These are phyloP conservation scores for Grammothele lineata DNA, from an alignment of 768 basidiomycete genomes.

Conservation along the genomic window DNA sequence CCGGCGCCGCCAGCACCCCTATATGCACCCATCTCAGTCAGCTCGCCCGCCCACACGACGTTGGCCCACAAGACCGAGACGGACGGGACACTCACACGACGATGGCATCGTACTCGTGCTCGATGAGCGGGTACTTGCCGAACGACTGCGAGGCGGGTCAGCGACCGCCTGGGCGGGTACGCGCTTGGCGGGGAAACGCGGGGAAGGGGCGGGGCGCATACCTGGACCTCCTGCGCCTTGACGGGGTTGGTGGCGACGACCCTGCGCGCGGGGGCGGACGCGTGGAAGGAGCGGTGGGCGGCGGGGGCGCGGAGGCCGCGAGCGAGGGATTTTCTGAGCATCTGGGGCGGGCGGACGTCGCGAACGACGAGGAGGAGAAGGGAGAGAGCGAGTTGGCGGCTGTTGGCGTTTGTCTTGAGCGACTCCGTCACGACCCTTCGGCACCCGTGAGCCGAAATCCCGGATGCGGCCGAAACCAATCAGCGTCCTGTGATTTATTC, in stretches of 20 bases:
- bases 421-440: constrained; percentile 12
- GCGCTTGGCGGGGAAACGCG: background rate
- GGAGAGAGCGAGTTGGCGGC: background rate
- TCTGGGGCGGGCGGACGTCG: constrained; percentile 29
- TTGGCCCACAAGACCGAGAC: background rate
- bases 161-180: constrained; percentile 2
- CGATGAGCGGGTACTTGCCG: constrained; percentile 93
- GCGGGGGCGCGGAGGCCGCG: constrained; percentile 43
- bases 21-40: background rate
- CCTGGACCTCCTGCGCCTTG: constrained; percentile 81
- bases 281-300: constrained; percentile 55
- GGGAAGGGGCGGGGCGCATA: constrained; percentile 29
- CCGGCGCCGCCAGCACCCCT: constrained; percentile 57
- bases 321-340: constrained; percentile 65
- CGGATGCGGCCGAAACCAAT: constrained; percentile 20
- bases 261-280: constrained; percentile 53
- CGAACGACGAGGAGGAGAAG: constrained; percentile 10
- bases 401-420: constrained; percentile 1
- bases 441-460: constrained; percentile 19
- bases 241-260: constrained; percentile 70
- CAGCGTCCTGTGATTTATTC: constrained; percentile 19
- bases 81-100: constrained; percentile 73
- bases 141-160: constrained; percentile 57
- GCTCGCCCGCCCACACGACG: background rate
- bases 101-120: constrained; percentile 98